Evolutionary conservation across 306 rosid genomes (phyloP).

Genomic region (Trichosanthes cucumerina): DNA sequence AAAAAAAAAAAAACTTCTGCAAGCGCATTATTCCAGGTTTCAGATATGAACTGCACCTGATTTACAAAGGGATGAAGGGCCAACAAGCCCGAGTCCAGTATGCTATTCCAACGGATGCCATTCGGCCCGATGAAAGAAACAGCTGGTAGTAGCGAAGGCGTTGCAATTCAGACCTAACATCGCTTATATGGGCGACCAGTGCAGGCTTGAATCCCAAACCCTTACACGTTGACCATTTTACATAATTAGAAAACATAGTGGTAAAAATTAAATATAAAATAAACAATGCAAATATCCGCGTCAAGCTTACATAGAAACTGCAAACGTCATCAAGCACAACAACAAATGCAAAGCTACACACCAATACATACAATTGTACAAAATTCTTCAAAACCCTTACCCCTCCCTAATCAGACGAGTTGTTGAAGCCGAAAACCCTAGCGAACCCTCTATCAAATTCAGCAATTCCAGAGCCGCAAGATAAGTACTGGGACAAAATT

Average conservation of each 20-base stretch:
- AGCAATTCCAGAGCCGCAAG: background rate
- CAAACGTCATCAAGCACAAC: constrained; percentile 24
- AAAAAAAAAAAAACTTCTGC: background rate
- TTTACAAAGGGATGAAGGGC: constrained; percentile 32
- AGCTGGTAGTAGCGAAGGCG: constrained; percentile 33
- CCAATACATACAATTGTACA: constrained; percentile 9
- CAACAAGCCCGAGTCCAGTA: constrained; percentile 47
- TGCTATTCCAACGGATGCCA: constrained; percentile 87
- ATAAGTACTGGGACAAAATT: background rate
- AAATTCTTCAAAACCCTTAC: background rate
- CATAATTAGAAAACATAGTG: constrained; percentile 12
- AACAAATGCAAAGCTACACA: constrained; percentile 12
- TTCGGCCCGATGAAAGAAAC: constrained; percentile 69
- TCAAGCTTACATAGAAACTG: constrained; percentile 17
- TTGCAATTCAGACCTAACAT: constrained; percentile 62
- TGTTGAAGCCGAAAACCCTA: background rate
- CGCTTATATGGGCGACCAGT: constrained; percentile 33
- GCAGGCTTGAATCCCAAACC: constrained; percentile 43
- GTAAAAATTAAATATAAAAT: background rate
- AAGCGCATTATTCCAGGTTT: constrained; percentile 3
- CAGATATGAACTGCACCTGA: constrained; percentile 3
- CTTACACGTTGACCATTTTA: constrained; percentile 50
- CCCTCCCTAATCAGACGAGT: constrained; percentile 1
- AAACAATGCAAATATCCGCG: background rate
- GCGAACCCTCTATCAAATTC: background rate